Base-by-base conservation (phyloP, 345 rosid genomes). In the Rhodamnia rubescens region DNA sequence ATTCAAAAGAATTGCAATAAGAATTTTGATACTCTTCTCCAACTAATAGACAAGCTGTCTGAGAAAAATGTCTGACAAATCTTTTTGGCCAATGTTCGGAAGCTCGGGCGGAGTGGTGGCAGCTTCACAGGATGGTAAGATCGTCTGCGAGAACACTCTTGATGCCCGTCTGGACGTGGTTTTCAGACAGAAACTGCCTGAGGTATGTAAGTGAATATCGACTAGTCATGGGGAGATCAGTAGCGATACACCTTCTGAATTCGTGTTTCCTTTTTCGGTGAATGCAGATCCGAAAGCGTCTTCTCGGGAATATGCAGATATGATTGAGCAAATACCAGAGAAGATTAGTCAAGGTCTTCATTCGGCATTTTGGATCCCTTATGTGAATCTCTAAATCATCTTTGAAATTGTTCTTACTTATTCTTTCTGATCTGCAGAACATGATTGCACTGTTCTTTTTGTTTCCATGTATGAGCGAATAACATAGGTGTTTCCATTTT, bases 21-120 rank as follows among this genome's bases (percentile, higher is more conserved):
- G 47, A 69, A 69, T 18, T 69, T 69, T 4, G 78, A 8, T 69
- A 69, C 78, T 69, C 15, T n/a, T n/a, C 18, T 9, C 44, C 47
- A 36, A 69, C 44, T 16, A 32, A 69, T 36, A 69, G 24, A 4
- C 13, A 69, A 69, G 47, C 18, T 69, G 22, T 18, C 40, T 18
- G 78, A 69, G 78, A 69, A 69, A 32, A 69, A 69, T 69, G 78
- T 69, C 78, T 36, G 47, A 36, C 13, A 10, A 69, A 69, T 69
- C 78, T 36, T 69, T 69, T 32, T 69, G 78, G 78, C 47, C 24
- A 18, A 36, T 69, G 54, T 55, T 85, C 84, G 57, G 85, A 88
- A 96, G 99, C 90, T 94, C 96, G n/a, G 99, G 99, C 0, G 99
- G 98, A 78, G 94, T 95, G n/a, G 99, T 95, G 15, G 20, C 93